Base-by-base conservation (phyloP, 2,329 filamentous ascomycete genomes). In the Kalmusia sp. region DNA sequence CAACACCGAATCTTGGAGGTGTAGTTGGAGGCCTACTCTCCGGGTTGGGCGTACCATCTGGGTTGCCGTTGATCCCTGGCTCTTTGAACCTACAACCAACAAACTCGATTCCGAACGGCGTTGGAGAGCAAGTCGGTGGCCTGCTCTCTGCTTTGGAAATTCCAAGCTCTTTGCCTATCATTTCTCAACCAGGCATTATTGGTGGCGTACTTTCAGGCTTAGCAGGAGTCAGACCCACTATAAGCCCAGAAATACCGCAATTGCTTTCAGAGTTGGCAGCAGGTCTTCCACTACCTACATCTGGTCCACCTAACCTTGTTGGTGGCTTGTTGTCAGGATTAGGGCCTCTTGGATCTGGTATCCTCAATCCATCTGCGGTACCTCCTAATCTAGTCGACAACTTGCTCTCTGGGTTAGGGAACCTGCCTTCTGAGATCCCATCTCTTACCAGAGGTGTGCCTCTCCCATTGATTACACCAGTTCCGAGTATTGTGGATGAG, bases 11-110 rank as follows among this genome's bases (percentile, higher is more conserved):
- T n/a, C n/a, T n/a, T n/a, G n/a, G n/a, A n/a, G n/a, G n/a, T n/a
- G n/a, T n/a, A n/a, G n/a, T n/a, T n/a, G 38, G 28, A 11, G 48
- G 15, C 19, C 19, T 43, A 19, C 48, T 44, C 9, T 44, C 48
- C 2, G 35, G 12, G 6, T 4, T 41, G 19, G 11, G 6, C 4
- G 24, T 15, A 7, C 25, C 15, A 25, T 15, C 45, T n/a, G 34
- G 6, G 3, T 6, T 38, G 11, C 35, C 35, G 5, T 38, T 38
- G 35, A 5, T 17, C 14, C 22, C 40, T 8, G 21, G 17, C n/a
- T 5, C 17, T 15, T 27, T 19, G 8, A 27, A 30, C 6, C 40
- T n/a, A 14, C 25, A 17, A 44, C 30, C 27, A 17, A 44, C 17
- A 21, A 15, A 3, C 14, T 28, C 40, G 9, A 14, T 19, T 21